Base-by-base conservation (phyloP, 192 early-diverging fungal genomes). In the Coemansia javaensis region DNA sequence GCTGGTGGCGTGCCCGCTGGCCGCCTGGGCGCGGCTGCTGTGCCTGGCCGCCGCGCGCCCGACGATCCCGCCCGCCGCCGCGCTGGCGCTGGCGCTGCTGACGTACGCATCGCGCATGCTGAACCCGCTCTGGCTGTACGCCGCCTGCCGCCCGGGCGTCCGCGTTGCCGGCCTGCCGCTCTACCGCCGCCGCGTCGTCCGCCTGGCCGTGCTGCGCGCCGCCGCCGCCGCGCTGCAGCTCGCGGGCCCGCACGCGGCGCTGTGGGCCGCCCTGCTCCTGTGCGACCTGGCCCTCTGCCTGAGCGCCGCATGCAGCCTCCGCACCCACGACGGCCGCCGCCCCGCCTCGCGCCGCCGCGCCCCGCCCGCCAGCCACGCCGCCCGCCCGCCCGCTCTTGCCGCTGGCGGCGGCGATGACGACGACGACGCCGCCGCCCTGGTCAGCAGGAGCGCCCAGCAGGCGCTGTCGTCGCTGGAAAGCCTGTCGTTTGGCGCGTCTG, bases 71-170 rank as follows among this genome's bases (percentile, higher is more conserved):
- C 18, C 34, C 13, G 43, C 37, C 9, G 30, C 15, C 16, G 55
- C 37, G 9, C 27, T 56, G 30, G 33, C 21, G 12, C 34, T 64
- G 22, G 45, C 61, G 4, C 7, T 43, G 24, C 27, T 50, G 7
- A 60, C 61, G 28, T 56, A 52, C 32, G 10, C 39, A 1, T 41
- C 44, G 11, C 55, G 68, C 12, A 17, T 59, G 43, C 32, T 72
- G 32, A 72, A 72, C 40, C 68, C 68, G 3, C 34, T 72, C 43
- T 72, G 61, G 60, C 53, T 72, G 3, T 48, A 56, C 23, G 38
- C 59, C 23, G 68, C 68, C 9, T 48, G 25, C 21, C 40, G 48
- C 21, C 60, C 61, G 16, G 61, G 61, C 2, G 41, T 56, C 40
- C 68, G 68, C 5, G 52, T 50, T 0, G 31, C 51, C 15, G 68